Percentiles rank a stretch among this genome's conserved stretches.
These are phyloP conservation scores for Penicillium mononematosum DNA, from an alignment of 495 filamentous ascomycete species.

Conservation along the genomic window DNA sequence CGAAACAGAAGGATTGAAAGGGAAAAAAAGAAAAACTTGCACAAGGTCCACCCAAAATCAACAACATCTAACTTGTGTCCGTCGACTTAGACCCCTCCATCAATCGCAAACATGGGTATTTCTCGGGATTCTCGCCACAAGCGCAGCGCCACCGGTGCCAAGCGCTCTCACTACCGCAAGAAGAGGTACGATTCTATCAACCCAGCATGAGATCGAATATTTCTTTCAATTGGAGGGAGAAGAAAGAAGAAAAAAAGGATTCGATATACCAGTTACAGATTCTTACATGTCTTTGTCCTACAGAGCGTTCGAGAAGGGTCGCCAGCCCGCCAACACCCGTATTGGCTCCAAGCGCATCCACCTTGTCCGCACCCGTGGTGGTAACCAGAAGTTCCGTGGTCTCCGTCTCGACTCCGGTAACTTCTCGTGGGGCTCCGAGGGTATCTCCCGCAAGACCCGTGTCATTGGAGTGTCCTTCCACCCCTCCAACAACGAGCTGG, in stretches of 20 bases:
- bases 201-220: conserved; percentile 15
- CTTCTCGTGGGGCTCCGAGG: conserved; percentile 99
- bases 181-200: conserved; percentile 60
- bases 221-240: conserved; percentile 5
- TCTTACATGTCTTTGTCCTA: conserved; percentile 27
- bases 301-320: conserved; percentile 99
- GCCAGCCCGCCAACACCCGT: conserved; percentile 98
- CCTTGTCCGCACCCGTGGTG: conserved; percentile 96
- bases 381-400: conserved; percentile 98
- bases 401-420: conserved; percentile 99
- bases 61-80: conserved; percentile 27
- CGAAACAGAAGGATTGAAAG: conserved; percentile 28
- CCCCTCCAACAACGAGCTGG: conserved; percentile 99
- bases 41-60: conserved; percentile 12
- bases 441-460: conserved; percentile 95
- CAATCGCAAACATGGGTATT: conserved; percentile 92
- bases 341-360: conserved; percentile 99
- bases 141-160: conserved; percentile 95
- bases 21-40: conserved; percentile 10
- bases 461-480: conserved; percentile 97
- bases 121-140: conserved; percentile 99
- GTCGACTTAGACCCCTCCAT: conserved; percentile 50
- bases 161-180: conserved; percentile 90
- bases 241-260: conserved; percentile 5
- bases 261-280: conserved; percentile 7